Evolutionary conservation across 2,329 filamentous ascomycete genomes (phyloP).

Genomic region (Alternaria infectoria): DNA sequence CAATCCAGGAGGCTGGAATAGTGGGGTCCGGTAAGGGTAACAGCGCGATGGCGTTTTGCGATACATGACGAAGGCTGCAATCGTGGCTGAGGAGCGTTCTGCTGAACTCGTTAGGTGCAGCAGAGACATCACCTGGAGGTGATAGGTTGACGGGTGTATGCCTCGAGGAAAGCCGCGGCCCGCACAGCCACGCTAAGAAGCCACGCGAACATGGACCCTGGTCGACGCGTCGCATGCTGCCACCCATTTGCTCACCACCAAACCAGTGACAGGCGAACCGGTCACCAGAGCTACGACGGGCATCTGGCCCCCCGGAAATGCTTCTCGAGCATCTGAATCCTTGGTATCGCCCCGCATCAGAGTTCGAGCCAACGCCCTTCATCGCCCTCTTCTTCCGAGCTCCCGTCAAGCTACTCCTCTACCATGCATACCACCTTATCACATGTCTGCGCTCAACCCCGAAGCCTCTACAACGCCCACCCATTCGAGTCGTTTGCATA

Average conservation of each 20-base stretch:
- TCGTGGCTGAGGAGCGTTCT: conserved; percentile 1
- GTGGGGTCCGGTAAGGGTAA: conserved; percentile 17
- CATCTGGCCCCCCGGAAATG: conserved; percentile 24
- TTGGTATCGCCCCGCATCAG: conserved; percentile 33
- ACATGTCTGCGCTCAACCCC: conserved; percentile 72
- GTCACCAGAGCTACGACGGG: not conserved
- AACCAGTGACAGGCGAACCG: not conserved
- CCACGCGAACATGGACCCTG: conserved; percentile 5
- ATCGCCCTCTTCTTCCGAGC: conserved; percentile 70
- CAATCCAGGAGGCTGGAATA: conserved; percentile 10
- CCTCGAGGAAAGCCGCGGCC: conserved; percentile 2
- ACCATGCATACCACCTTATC: conserved; percentile 68
- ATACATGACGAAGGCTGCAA: not conserved
- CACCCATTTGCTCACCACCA: conserved; percentile 10
- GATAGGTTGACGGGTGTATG: conserved; percentile 1
- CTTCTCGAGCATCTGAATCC: conserved; percentile 35
- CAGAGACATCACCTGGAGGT: not conserved
- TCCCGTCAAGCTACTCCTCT: conserved; percentile 69
- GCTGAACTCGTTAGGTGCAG: conserved; percentile 1
- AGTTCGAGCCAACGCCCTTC: conserved; percentile 56
- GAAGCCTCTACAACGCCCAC: conserved; percentile 60
- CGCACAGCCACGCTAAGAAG: conserved; percentile 17
- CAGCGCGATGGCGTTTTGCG: not conserved
- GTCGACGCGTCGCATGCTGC: conserved; percentile 3
- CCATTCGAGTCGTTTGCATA: conserved; percentile 82